Evolutionary conservation across 139 green algal genomes (phyloP).

Genomic region (Picochlorum sp.): DNA sequence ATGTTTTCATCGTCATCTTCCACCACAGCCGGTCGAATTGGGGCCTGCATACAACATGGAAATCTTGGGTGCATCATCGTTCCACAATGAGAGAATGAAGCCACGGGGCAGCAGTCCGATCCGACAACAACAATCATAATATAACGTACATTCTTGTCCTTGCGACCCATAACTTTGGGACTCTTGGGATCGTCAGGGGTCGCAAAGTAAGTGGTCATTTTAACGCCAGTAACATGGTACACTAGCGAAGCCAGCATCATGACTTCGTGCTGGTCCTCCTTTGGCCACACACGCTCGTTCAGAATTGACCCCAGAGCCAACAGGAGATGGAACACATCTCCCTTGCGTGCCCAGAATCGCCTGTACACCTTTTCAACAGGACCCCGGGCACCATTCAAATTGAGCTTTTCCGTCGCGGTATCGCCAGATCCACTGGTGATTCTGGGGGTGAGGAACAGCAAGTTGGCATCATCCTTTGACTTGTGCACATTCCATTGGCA

Average conservation of each 20-base stretch:
- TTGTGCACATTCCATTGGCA: neutral
- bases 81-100: no score
- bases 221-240: conserved; percentile 16
- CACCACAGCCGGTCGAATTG: no score
- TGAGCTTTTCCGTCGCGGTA: neutral
- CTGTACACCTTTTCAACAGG: conserved; percentile 9
- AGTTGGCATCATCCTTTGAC: no score
- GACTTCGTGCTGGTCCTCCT: conserved; percentile 14
- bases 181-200: neutral
- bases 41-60: no score
- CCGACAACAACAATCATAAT: no score
- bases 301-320: conserved; percentile 14
- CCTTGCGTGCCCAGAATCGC: conserved; percentile 28
- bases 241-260: conserved; percentile 9
- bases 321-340: conserved; percentile 32
- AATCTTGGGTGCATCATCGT: no score
- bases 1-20: neutral
- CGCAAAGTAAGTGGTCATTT: neutral
- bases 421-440: neutral
- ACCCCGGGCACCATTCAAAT: neutral
- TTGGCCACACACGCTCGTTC: conserved; percentile 16
- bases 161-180: neutral
- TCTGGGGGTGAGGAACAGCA: no score
- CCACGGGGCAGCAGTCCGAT: no score
- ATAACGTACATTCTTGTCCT: neutral